Evolutionary conservation across 2,329 filamentous ascomycete genomes (phyloP).

Genomic region (Lasiodiplodia gonubiensis): DNA sequence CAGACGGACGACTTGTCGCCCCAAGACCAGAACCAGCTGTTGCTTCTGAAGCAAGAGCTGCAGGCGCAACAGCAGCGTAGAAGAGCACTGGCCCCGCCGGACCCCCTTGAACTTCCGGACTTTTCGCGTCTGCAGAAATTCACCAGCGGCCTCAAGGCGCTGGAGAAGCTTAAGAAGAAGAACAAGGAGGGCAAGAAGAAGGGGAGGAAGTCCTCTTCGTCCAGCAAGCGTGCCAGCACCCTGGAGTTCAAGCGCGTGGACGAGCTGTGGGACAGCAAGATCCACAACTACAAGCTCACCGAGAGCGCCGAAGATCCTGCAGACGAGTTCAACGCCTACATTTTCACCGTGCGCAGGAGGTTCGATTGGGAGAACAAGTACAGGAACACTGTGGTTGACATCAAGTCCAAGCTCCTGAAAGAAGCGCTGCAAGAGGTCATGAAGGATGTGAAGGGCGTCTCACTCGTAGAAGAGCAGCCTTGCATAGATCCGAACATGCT

Average conservation of each 20-base stretch:
- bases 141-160: background rate
- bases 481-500: conserved; percentile 59
- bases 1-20: conserved; percentile 1
- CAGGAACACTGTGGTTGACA: conserved; percentile 74
- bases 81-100: background rate
- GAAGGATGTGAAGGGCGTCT: conserved; percentile 78
- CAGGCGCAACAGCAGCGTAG: conserved; percentile 7
- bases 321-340: conserved; percentile 74
- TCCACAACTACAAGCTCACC: conserved; percentile 71
- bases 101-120: background rate
- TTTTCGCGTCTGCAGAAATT: background rate
- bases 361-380: conserved; percentile 89
- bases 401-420: conserved; percentile 81
- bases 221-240: conserved; percentile 52
- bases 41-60: conserved; percentile 3
- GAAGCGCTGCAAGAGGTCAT: conserved; percentile 74
- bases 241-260: conserved; percentile 74
- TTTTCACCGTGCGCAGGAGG: conserved; percentile 81
- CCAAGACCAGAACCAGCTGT: conserved; percentile 26
- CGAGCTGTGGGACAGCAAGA: conserved; percentile 62
- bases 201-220: conserved; percentile 32
- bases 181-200: conserved; percentile 29
- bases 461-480: conserved; percentile 79
- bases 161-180: conserved; percentile 26
- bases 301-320: conserved; percentile 69